Conservation (phyloP, 345 rosid genomes). For the sweet orange (Citrus sinensis) region DNA sequence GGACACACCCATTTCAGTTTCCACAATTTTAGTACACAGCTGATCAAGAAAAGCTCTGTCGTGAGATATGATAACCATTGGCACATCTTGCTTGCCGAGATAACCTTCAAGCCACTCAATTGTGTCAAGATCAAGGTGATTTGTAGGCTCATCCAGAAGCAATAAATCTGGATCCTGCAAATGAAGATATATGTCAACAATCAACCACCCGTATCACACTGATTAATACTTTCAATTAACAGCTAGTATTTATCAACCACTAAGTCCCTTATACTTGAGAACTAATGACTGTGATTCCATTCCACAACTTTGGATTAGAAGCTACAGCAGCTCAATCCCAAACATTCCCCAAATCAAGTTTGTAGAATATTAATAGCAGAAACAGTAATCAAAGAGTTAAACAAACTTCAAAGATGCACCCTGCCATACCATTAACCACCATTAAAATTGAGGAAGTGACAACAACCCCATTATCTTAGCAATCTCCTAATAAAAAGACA, state of each 20-base stretch:
- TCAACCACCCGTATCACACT: neutral
- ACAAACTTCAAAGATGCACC: neutral
- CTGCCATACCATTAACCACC: neutral
- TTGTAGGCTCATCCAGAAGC: slow-evolving; percentile 94
- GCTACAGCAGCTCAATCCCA: neutral
- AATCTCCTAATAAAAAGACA: neutral
- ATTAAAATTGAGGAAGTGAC: neutral
- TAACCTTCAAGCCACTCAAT: slow-evolving; percentile 98
- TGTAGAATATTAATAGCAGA: neutral
- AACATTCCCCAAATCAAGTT: neutral
- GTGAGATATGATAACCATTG: slow-evolving; percentile 94
- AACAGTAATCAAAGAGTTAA: neutral
- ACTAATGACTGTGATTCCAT: neutral
- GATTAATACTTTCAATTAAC: neutral
- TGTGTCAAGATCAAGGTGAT: slow-evolving; percentile 94
- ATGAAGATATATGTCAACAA: slow-evolving; percentile 9
- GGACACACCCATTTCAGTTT: slow-evolving; percentile 93
- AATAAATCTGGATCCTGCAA: slow-evolving; percentile 88
- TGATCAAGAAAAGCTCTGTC: slow-evolving; percentile 98
- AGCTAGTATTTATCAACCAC: neutral
- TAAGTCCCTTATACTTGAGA: no score
- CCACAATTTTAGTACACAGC: slow-evolving; percentile 91
- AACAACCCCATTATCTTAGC: neutral
- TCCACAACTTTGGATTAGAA: neutral
- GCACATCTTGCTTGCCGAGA: slow-evolving; percentile 84